Evolutionary conservation across 148 eudicot species (phyloP).

Genomic region (Linanthus parryae): DNA sequence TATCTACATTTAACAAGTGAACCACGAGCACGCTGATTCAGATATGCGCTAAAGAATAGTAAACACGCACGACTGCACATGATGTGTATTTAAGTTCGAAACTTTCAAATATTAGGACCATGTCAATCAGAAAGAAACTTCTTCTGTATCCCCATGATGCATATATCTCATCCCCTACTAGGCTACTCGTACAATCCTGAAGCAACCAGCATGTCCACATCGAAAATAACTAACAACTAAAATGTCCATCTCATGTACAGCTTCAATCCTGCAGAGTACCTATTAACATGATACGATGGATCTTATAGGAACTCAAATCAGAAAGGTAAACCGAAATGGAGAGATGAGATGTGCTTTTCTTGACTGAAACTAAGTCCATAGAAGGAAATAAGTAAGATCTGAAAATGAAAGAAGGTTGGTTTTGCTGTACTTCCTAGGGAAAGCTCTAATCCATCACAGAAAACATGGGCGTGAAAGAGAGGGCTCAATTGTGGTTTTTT

Average conservation of each 20-base stretch:
- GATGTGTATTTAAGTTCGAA: no score
- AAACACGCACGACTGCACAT: no score
- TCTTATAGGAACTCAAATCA: background rate
- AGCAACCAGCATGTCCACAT: no score
- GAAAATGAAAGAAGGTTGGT: constrained; percentile 15
- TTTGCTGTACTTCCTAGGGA: background rate
- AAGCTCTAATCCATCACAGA: background rate
- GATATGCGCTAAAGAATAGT: no score
- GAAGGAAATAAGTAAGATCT: constrained; percentile 10
- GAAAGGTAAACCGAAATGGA: constrained; percentile 4
- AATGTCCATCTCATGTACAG: constrained; percentile 5
- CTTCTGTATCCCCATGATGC: no score
- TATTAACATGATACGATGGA: background rate
- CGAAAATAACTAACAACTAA: constrained; percentile 13
- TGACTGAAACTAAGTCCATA: constrained; percentile 4
- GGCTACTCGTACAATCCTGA: no score
- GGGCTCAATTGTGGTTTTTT: constrained; percentile 1
- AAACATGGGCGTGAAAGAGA: constrained; percentile 4
- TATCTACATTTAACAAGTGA: no score
- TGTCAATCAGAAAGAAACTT: no score
- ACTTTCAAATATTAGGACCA: no score
- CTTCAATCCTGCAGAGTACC: background rate
- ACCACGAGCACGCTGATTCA: no score
- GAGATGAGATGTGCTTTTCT: constrained; percentile 1
- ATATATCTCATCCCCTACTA: no score